Evolutionary conservation across 306 rosid species (phyloP), one percentile per base, ranked within the genome.

Genomic region (Lathyrus aphaca): DNA sequence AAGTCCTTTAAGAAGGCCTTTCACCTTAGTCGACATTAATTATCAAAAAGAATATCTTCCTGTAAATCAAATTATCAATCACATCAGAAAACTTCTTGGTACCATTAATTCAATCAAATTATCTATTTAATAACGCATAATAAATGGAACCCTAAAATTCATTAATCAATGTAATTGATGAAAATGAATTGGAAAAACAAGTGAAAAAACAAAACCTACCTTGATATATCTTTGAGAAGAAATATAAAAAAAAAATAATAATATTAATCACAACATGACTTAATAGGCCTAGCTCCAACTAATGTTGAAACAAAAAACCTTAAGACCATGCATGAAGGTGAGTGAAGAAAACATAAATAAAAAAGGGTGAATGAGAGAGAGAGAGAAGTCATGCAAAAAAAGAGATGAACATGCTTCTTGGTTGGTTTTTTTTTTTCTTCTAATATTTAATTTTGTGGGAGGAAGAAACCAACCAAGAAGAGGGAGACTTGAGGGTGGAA

Each of bases 1-100:
- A n/a, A 92, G 74, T 63, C 98, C 98, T 76, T 90, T 92, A 4
- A 92, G 76, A 75, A 92, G 72, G 35, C 91, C 92, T 81, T 92
- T 92, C 78, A 88, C 91, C 80, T 83, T 82, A 66, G 85, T 80
- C 21, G 84, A 49, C 98, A 92, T 91, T 69, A 15, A 35, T 32
- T 11, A 10, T 17, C 37, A 40, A 12, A 16, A 21, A 2, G 2
- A 74, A 66, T 25, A 21, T 21, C 7, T 62, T 56, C 55, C 71
- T 57, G 63, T 5, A 61, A 35, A 18, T 5, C 63, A 62, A 35
- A 38, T 21, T 17, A 64, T 55, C 18, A 74, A 64, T 55, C 18
- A 74, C 10, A 63, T 72, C 13, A 61, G 38, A 73, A 67, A 66
- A 23, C 46, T 18, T 59, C 18, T 65, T 12, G 29, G 3, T 25